A percentile compares a stretch with the other conserved stretches of the same genome.
phyloP scores from a whole-genome alignment of 1,139 yeast genomes.

The Hemisphaericaspora xylofermentans region DNA sequence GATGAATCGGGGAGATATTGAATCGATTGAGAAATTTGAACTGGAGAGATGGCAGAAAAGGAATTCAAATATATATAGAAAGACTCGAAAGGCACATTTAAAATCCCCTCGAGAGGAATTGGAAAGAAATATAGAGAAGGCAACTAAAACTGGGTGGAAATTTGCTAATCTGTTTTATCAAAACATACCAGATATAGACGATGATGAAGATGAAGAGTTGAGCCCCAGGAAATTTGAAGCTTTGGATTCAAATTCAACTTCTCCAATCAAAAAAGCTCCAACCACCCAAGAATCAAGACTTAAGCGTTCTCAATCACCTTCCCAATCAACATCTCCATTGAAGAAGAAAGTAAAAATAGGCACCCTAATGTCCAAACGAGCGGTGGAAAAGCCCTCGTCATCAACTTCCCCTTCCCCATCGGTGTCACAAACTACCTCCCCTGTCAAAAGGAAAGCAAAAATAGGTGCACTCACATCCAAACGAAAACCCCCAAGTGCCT shows the following conservation, averaged over 20 bases:
- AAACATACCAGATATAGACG: neutral
- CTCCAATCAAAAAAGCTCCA: neutral
- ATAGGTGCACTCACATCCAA: constrained; percentile 7
- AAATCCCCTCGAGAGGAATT: constrained; percentile 7
- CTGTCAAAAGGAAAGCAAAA: constrained; percentile 15
- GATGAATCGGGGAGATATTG: constrained; percentile 16
- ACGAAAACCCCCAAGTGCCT: constrained; percentile 3
- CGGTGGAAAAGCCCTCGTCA: neutral
- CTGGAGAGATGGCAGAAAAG: constrained; percentile 17
- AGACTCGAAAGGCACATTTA: constrained; percentile 5
- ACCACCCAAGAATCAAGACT: neutral
- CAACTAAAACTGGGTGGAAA: constrained; percentile 10
- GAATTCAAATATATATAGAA: constrained; percentile 9
- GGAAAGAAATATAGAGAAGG: constrained; percentile 7
- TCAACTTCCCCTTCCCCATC: neutral
- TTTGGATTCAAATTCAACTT: neutral
- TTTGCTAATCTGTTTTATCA: constrained; percentile 12
- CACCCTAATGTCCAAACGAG: constrained; percentile 2
- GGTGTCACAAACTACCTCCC: constrained; percentile 2
- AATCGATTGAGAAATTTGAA: constrained; percentile 19
- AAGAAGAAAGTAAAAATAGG: constrained; percentile 12
- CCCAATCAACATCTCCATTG: constrained; percentile 9
- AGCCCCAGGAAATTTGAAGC: constrained; percentile 8
- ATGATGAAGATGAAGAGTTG: constrained; percentile 6
- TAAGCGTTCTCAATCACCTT: neutral